Evolutionary conservation across 176 grass and related monocot species (phyloP).

Genomic region (Aegilops longissima): DNA sequence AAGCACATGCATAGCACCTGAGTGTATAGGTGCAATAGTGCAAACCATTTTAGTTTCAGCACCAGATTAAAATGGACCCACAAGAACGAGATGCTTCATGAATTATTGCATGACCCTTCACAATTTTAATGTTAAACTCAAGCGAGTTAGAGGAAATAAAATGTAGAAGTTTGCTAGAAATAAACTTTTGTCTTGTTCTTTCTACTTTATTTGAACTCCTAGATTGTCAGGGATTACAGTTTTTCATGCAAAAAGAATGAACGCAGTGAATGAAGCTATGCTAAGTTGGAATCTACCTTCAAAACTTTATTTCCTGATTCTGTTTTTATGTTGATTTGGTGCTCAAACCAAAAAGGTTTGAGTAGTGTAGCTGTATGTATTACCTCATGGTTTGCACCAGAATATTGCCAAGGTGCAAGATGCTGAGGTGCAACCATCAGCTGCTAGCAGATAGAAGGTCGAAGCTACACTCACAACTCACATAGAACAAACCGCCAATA

Average conservation of each 20-base stretch:
- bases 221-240: neutral
- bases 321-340: constrained; percentile 9
- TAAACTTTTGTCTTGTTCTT: neutral
- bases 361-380: neutral
- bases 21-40: neutral
- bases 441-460: neutral
- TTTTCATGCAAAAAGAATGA: neutral
- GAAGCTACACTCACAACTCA: neutral
- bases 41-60: neutral
- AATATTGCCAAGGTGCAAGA: neutral
- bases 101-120: constrained; percentile 1
- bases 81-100: neutral
- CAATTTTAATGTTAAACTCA: neutral
- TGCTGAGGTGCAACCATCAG: neutral
- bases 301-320: neutral
- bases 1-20: neutral
- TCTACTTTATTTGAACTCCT: neutral
- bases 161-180: neutral
- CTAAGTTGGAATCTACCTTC: neutral
- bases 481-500: neutral
- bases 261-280: neutral
- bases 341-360: neutral
- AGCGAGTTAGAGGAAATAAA: neutral
- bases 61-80: neutral
- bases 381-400: neutral